These are phyloP conservation scores for Colletotrichum higginsianum DNA, from an alignment of 2,329 filamentous ascomycete genomes.

Conservation along the genomic window DNA sequence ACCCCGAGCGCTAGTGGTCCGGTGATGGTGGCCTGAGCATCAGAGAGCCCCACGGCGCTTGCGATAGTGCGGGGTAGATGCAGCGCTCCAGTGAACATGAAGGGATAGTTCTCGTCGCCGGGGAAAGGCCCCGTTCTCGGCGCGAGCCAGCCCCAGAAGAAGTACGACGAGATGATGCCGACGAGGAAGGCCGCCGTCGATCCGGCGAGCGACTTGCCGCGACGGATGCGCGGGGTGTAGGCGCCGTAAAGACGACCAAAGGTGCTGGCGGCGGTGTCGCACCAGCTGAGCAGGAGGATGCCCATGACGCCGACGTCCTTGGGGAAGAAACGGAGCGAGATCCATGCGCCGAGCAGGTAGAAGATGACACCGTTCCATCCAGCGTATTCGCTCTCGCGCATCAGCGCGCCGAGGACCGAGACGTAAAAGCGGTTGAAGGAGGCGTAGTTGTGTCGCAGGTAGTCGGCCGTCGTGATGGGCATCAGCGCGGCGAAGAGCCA, in stretches of 20 bases:
- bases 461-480: slow-evolving; percentile 86
- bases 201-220: slow-evolving; percentile 92
- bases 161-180: slow-evolving; percentile 84
- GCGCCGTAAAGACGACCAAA: slow-evolving; percentile 91
- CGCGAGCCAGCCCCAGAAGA: slow-evolving; percentile 91
- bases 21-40: slow-evolving; percentile 72
- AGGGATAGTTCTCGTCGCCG: slow-evolving; percentile 77
- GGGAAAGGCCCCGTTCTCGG: slow-evolving; percentile 77
- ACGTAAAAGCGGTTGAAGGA: slow-evolving; percentile 92
- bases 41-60: slow-evolving; percentile 72
- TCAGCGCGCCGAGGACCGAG: slow-evolving; percentile 85
- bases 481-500: slow-evolving; percentile 85
- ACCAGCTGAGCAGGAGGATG: slow-evolving; percentile 94
- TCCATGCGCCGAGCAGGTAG: slow-evolving; percentile 93
- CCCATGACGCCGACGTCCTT: slow-evolving; percentile 95
- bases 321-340: slow-evolving; percentile 87
- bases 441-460: slow-evolving; percentile 85
- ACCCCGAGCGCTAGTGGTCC: slow-evolving; percentile 82
- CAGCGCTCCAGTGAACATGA: slow-evolving; percentile 86
- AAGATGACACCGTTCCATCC: slow-evolving; percentile 98
- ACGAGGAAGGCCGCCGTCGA: slow-evolving; percentile 87
- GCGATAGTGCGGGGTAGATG: slow-evolving; percentile 75
- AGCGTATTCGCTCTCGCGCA: slow-evolving; percentile 95
- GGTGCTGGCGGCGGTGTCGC: slow-evolving; percentile 95
- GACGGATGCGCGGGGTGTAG: slow-evolving; percentile 87